Evolutionary conservation across 2,329 filamentous ascomycete genomes (phyloP).

Genomic region (Diplodia mutila): DNA sequence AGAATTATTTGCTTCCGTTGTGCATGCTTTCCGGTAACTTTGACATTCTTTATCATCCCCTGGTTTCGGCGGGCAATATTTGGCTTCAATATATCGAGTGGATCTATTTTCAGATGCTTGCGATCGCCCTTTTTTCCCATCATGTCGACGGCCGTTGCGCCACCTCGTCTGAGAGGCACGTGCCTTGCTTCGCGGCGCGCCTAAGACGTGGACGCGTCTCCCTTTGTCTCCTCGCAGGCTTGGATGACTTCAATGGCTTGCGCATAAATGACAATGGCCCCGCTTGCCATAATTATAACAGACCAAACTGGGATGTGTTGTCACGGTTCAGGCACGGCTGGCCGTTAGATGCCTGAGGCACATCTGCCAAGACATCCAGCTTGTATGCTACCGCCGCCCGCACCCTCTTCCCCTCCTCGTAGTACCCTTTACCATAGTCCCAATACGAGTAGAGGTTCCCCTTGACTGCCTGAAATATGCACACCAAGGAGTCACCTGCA

Average conservation of each 20-base stretch:
- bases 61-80: background rate
- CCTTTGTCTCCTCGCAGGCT: background rate
- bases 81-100: slow-evolving; percentile 14
- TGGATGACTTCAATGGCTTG: background rate
- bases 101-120: slow-evolving; percentile 13
- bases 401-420: too few species aligned
- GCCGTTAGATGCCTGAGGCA: too few species aligned
- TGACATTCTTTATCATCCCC: background rate
- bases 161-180: background rate
- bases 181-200: slow-evolving; percentile 1
- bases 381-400: too few species aligned
- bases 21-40: background rate
- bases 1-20: background rate
- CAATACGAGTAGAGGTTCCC: too few species aligned
- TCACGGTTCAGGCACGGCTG: too few species aligned
- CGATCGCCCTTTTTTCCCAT: background rate
- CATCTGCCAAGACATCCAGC: too few species aligned
- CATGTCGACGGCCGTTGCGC: background rate
- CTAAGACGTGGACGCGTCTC: background rate
- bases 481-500: too few species aligned
- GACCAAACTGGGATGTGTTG: background rate
- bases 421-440: too few species aligned
- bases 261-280: background rate
- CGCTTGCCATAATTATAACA: background rate
- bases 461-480: too few species aligned